Evolutionary conservation across 192 early-diverging fungal species (phyloP).

Genomic region (Coemansia sp.): DNA sequence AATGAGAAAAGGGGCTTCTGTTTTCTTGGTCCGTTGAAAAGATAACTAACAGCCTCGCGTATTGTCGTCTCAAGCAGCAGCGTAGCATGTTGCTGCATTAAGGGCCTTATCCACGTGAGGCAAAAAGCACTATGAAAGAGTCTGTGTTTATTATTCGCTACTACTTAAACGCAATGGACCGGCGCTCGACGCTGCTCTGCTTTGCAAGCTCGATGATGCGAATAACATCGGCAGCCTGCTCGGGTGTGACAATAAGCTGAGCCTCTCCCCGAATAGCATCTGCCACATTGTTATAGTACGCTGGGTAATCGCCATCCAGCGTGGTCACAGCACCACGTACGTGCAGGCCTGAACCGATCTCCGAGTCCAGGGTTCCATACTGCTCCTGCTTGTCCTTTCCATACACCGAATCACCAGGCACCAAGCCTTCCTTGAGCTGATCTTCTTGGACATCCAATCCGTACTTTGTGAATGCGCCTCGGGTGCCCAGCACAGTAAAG

Average conservation of each 20-base stretch:
- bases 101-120: neutral
- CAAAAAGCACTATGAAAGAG: neutral
- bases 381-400: constrained; percentile 53
- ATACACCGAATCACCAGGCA: constrained; percentile 50
- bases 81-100: neutral
- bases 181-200: constrained; percentile 56
- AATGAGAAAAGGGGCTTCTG: too few species aligned
- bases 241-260: constrained; percentile 56
- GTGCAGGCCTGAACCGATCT: constrained; percentile 46
- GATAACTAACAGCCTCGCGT: too few species aligned
- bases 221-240: constrained; percentile 64
- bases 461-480: constrained; percentile 63
- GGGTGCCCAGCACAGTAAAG: constrained; percentile 64
- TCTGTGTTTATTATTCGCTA: constrained; percentile 19
- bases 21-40: too few species aligned
- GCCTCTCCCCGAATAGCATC: constrained; percentile 53
- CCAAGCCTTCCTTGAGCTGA: constrained; percentile 63
- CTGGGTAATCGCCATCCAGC: constrained; percentile 55
- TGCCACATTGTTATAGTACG: constrained; percentile 64
- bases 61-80: too few species aligned
- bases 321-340: constrained; percentile 54
- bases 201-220: constrained; percentile 66
- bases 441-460: constrained; percentile 71
- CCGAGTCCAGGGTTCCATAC: constrained; percentile 55
- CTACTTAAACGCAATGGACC: constrained; percentile 48